These are phyloP conservation scores for Evansstolkia leycettana DNA, from an alignment of 495 filamentous ascomycete genomes.

Conservation along the genomic window DNA sequence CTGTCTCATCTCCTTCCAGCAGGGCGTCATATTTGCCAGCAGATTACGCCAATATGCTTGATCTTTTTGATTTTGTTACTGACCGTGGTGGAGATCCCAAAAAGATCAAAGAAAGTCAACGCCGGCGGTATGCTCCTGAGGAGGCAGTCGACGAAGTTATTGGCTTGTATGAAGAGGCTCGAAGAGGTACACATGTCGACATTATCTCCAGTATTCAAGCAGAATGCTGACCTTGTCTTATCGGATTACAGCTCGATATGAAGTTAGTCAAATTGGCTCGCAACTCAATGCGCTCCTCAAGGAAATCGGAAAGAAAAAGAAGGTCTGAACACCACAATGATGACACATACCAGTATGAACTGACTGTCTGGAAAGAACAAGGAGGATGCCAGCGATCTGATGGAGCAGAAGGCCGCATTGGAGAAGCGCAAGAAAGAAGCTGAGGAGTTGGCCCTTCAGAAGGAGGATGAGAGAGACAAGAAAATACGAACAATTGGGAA, in stretches of 20 bases:
- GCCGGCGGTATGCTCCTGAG: constrained; percentile 63
- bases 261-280: constrained; percentile 62
- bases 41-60: constrained; percentile 62
- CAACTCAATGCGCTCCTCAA: constrained; percentile 83
- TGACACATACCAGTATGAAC: neutral
- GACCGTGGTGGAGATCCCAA: constrained; percentile 84
- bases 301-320: constrained; percentile 85
- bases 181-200: constrained; percentile 43
- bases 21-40: too few relatives aligned
- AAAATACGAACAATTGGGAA: constrained; percentile 86
- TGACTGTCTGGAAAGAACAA: constrained; percentile 48
- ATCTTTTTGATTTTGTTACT: constrained; percentile 68
- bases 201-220: constrained; percentile 1
- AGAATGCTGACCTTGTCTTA: too few relatives aligned
- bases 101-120: constrained; percentile 80
- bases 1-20: too few relatives aligned
- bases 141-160: constrained; percentile 86
- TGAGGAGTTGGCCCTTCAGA: constrained; percentile 58
- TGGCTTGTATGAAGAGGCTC: constrained; percentile 73
- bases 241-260: constrained; percentile 52
- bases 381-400: constrained; percentile 64
- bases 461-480: constrained; percentile 55
- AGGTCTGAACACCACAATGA: constrained; percentile 34
- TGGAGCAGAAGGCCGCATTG: constrained; percentile 62
- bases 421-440: constrained; percentile 71